Conservation (phyloP, 2,329 filamentous ascomycete species). For the Colletotrichum horii region DNA sequence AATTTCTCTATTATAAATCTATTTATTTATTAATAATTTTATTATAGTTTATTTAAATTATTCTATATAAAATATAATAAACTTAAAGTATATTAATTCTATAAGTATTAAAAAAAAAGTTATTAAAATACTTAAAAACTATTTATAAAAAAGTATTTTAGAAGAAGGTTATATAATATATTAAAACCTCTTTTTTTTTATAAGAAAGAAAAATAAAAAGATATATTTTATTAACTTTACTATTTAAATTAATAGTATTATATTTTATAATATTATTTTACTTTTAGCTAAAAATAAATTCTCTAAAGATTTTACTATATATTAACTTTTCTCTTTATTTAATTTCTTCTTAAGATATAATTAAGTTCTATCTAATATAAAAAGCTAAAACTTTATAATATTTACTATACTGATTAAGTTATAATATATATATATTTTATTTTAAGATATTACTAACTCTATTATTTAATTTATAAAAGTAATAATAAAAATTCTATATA, state of each 20-base stretch:
- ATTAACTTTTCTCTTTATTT: background rate
- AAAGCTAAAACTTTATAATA: background rate
- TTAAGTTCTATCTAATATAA: background rate
- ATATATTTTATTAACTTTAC: no score
- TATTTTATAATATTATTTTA: background rate
- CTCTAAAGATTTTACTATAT: background rate
- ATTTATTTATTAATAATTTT: background rate
- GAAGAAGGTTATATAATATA: background rate
- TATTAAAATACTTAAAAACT: background rate
- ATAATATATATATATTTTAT: background rate
- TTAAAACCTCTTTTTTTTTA: background rate
- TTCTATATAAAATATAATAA: background rate
- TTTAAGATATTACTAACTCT: background rate
- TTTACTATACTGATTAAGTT: background rate
- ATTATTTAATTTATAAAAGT: background rate
- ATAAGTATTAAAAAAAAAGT: background rate
- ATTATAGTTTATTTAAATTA: background rate
- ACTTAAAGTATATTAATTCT: background rate
- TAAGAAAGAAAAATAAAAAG: background rate
- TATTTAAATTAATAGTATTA: background rate
- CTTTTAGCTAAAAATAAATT: background rate
- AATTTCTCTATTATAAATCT: background rate
- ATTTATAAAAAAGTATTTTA: background rate
- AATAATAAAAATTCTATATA: background rate
- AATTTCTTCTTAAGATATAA: background rate